Evolutionary conservation across 2,329 filamentous ascomycete species (phyloP).

Genomic region (Hortaea sp.): DNA sequence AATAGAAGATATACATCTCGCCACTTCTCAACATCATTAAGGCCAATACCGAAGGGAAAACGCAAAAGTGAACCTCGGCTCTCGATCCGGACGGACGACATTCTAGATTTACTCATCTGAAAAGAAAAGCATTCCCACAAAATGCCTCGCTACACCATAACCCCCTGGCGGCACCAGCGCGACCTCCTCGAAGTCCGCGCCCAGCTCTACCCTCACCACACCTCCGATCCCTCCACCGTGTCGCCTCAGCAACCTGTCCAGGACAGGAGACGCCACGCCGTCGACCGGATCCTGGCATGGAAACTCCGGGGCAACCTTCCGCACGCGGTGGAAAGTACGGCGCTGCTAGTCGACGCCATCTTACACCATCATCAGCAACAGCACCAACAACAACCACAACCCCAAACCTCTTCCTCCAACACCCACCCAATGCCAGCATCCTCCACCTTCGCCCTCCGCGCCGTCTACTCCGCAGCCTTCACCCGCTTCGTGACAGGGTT

Average conservation of each 20-base stretch:
- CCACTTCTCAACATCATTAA: too few species aligned
- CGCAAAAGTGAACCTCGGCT: too few species aligned
- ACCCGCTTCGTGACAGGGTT: slow-evolving; percentile 64
- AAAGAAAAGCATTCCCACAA: background rate
- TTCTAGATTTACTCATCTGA: too few species aligned
- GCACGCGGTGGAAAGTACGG: slow-evolving; percentile 70
- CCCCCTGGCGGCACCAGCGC: slow-evolving; percentile 57
- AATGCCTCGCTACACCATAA: slow-evolving; percentile 64
- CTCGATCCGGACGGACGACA: too few species aligned
- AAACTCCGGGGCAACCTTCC: slow-evolving; percentile 65
- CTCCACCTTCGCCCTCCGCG: slow-evolving; percentile 50
- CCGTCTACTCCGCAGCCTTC: slow-evolving; percentile 65
- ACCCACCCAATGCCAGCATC: too few species aligned
- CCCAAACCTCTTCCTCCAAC: too few species aligned
- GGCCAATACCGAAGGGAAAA: too few species aligned
- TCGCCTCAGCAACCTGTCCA: background rate
- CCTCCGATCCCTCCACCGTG: slow-evolving; percentile 9
- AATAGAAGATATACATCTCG: too few species aligned
- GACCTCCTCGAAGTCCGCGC: slow-evolving; percentile 57
- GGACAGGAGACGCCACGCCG: slow-evolving; percentile 24
- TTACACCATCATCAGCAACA: slow-evolving; percentile 47
- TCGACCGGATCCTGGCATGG: slow-evolving; percentile 40
- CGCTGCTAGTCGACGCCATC: slow-evolving; percentile 58
- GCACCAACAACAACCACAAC: slow-evolving; percentile 22
- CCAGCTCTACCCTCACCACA: slow-evolving; percentile 47